Evolutionary conservation across 371 early-diverging fungal species (phyloP), one percentile per base, ranked within the genome.

Genomic region (Apophysomyces elegans): DNA sequence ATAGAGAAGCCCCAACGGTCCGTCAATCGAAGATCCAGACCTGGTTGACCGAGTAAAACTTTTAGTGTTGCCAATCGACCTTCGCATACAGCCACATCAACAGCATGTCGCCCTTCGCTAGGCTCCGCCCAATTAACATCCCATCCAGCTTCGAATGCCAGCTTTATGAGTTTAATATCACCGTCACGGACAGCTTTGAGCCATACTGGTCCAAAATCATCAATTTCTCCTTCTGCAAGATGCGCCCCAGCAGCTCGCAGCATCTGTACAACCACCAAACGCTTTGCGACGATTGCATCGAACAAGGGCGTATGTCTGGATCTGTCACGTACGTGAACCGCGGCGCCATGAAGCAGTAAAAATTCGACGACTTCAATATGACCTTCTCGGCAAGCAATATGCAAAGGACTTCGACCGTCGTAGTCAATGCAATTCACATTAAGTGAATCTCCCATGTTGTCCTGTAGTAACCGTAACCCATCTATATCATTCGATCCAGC

Each of bases 241-340:
- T 96, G 96, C 7, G 95, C 96, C n/a, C 97, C 98, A 0, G 95
- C 92, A 13, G 87, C 70, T 4, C 89, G 70, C 44, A 98, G 76
- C 60, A 96, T 73, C 8, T 69, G 64, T 2, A 91, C 91, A 12
- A 90, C 85, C 37, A 88, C 86, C 0, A 79, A 65, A 35, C 84
- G 84, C 26, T 87, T 81, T 36, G 85, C 77, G 7, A 84, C 75
- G 4, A 91, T 88, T 0, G 97, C 95, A 61, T 95, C 91, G 71
- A 86, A 96, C 4, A 98, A 74, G 0, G 98, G 95, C 1, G 96
- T 94, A 68, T 95, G 97, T 0, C 96, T 95, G 26, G 84, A 83
- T 37, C 89, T 83, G 77, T 97, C 97, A n/a, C 95, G 89, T 16
- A 89, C 83, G 74, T 98, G 98, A n/a, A 97, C 91, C 41, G 90